Conservation (phyloP, 441 rosid genomes). For the Corymbia citriodora region DNA sequence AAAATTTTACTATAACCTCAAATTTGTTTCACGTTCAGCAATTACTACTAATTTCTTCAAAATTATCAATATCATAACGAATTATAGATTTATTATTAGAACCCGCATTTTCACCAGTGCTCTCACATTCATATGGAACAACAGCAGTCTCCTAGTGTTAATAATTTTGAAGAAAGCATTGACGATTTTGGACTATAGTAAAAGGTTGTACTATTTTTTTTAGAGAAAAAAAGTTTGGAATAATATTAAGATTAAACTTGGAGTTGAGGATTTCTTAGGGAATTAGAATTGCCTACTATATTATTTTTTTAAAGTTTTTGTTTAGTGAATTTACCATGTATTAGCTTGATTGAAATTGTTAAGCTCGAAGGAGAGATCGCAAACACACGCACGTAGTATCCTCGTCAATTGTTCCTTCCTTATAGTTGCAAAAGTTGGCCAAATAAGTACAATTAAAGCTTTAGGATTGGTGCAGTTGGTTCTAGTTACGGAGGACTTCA, state of each 20-base stretch:
- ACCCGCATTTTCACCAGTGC: rapidly evolving
- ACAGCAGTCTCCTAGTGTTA: rapidly evolving
- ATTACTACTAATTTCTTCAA: background rate
- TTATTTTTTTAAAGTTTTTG: background rate
- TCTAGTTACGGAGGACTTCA: background rate
- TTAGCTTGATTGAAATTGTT: background rate
- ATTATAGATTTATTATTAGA: background rate
- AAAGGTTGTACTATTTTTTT: background rate
- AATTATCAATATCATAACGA: rapidly evolving
- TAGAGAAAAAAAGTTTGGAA: background rate
- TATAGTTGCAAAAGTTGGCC: background rate
- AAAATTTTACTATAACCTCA: background rate
- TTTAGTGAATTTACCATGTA: background rate
- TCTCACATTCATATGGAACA: background rate
- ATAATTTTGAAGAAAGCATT: background rate
- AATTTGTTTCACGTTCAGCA: background rate
- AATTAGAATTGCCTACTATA: background rate
- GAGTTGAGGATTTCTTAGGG: background rate
- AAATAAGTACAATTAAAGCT: background rate
- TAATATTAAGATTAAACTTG: background rate
- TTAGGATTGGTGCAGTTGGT: background rate
- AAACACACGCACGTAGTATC: background rate
- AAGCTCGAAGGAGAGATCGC: background rate
- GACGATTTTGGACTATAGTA: background rate
- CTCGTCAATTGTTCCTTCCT: background rate